Evolutionary conservation across 768 basidiomycete species (phyloP).

Genomic region (Russula foetens): DNA sequence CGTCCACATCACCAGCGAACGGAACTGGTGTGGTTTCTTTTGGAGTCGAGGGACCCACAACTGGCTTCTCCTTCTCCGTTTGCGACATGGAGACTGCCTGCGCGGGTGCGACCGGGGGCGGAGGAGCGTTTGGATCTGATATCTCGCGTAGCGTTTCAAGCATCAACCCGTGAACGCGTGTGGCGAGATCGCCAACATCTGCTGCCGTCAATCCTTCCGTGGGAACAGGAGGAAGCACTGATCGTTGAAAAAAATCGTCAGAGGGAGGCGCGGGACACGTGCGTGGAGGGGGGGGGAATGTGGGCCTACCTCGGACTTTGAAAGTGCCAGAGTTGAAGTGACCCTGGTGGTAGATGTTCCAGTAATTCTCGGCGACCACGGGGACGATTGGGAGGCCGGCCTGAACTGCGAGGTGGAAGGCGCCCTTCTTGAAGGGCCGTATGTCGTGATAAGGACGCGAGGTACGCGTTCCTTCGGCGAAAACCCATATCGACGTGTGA

Average conservation of each 20-base stretch:
- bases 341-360: slow-evolving; percentile 72
- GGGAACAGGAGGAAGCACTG: slow-evolving; percentile 86
- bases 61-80: not conserved
- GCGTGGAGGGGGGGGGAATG: not conserved
- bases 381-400: slow-evolving; percentile 87
- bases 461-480: slow-evolving; percentile 92
- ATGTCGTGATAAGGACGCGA: slow-evolving; percentile 55
- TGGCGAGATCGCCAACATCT: slow-evolving; percentile 62
- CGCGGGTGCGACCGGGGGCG: slow-evolving; percentile 16
- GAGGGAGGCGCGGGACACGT: not conserved
- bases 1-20: not conserved
- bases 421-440: slow-evolving; percentile 94
- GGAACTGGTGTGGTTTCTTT: slow-evolving; percentile 12
- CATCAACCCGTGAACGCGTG: slow-evolving; percentile 73
- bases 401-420: slow-evolving; percentile 92
- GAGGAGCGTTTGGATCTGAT: slow-evolving; percentile 42
- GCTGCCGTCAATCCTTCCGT: slow-evolving; percentile 62
- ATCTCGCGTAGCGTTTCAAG: slow-evolving; percentile 68
- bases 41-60: not conserved
- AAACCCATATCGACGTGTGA: slow-evolving; percentile 82
- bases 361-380: slow-evolving; percentile 91
- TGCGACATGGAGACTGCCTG: not conserved
- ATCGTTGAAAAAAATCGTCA: slow-evolving; percentile 7
- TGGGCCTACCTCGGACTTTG: slow-evolving; percentile 66
- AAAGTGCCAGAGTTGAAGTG: slow-evolving; percentile 70